Evolutionary conservation across 169 alveolate genomes (phyloP).

Genomic region (Cryptosporidium parvum): DNA sequence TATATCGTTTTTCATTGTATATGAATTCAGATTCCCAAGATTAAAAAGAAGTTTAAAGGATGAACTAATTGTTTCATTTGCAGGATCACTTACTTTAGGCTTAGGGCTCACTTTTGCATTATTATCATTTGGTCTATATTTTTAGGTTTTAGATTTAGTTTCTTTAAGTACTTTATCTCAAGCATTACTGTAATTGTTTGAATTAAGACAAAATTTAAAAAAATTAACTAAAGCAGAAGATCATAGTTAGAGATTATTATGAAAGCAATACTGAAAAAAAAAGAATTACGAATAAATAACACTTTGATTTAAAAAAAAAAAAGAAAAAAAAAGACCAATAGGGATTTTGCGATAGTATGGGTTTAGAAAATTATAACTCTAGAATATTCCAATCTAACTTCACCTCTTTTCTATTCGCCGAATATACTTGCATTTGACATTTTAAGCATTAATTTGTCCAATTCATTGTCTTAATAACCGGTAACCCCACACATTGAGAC

Average conservation of each 20-base stretch:
- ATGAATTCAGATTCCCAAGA: conserved; percentile 55
- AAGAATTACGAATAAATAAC: neutral
- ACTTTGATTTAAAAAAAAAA: too few species aligned
- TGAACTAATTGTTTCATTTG: conserved; percentile 39
- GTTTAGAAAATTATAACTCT: too few species aligned
- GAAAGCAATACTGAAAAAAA: too few species aligned
- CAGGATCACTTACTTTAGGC: conserved; percentile 63
- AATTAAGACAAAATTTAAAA: too few species aligned
- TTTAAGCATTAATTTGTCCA: too few species aligned
- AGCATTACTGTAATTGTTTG: neutral
- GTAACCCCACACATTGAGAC: conserved; percentile 29
- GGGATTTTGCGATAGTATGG: neutral
- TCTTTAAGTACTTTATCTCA: neutral
- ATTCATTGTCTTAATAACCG: neutral
- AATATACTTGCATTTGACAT: neutral
- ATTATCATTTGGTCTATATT: conserved; percentile 65
- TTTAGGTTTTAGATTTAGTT: conserved; percentile 1
- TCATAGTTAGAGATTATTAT: too few species aligned
- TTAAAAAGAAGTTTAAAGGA: conserved; percentile 26
- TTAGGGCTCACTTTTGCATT: conserved; percentile 50
- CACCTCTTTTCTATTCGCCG: too few species aligned
- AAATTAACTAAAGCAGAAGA: neutral
- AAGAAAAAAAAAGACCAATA: neutral
- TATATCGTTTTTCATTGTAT: conserved; percentile 69
- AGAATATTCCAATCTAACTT: too few species aligned